Evolutionary conservation across 768 basidiomycete genomes (phyloP).

Genomic region (Mycena kentingensis): DNA sequence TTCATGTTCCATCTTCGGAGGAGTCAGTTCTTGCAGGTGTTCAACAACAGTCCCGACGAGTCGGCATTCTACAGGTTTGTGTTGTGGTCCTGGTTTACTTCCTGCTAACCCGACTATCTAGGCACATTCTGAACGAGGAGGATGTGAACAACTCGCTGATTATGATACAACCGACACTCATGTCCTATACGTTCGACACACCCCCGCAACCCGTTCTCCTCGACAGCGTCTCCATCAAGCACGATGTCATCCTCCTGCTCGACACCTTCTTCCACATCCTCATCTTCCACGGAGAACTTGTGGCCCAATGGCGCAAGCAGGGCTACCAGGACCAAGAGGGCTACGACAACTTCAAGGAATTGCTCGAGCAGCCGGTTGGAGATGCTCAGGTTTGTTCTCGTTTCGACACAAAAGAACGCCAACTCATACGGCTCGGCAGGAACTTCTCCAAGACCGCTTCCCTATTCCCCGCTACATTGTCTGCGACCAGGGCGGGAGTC

Average conservation of each 20-base stretch:
- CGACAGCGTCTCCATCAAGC: constrained; percentile 96
- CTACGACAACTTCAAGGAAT: constrained; percentile 97
- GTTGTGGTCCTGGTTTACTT: not conserved
- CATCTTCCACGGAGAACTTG: constrained; percentile 97
- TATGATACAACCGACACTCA: constrained; percentile 99
- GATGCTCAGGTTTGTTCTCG: constrained; percentile 75
- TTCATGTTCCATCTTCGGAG: constrained; percentile 99
- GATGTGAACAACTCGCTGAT: constrained; percentile 99
- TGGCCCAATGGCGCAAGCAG: constrained; percentile 97
- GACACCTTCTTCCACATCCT: constrained; percentile 99
- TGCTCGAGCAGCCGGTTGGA: constrained; percentile 80
- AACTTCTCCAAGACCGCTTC: constrained; percentile 92
- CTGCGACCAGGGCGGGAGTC: constrained; percentile 95
- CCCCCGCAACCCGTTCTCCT: constrained; percentile 92
- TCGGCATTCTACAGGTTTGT: constrained; percentile 94
- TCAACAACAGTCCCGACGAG: constrained; percentile 99
- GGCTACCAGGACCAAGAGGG: constrained; percentile 99
- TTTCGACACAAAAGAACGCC: not conserved
- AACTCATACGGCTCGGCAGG: constrained; percentile 45
- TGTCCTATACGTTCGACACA: constrained; percentile 96
- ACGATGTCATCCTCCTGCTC: constrained; percentile 92
- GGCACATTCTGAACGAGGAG: constrained; percentile 93
- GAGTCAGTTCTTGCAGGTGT: constrained; percentile 98
- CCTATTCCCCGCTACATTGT: constrained; percentile 98
- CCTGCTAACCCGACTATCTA: constrained; percentile 31